These are phyloP conservation scores for Colletotrichum cuscutae DNA, from an alignment of 2,329 filamentous ascomycete genomes.

Conservation along the genomic window DNA sequence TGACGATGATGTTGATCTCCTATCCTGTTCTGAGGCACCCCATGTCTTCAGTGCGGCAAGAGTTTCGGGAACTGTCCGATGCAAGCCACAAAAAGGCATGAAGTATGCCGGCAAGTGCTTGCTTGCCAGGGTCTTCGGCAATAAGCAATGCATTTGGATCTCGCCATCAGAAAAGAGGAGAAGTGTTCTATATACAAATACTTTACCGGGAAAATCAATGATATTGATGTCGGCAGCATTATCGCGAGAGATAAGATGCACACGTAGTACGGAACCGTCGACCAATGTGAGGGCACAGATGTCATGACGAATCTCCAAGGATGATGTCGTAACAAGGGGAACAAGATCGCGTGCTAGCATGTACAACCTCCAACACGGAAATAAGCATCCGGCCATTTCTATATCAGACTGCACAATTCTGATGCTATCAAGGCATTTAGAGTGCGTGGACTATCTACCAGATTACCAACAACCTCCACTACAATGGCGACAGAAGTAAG, in stretches of 20 bases:
- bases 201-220: fast-evolving
- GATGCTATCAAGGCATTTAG: too few species aligned
- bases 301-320: not conserved
- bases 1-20: not conserved
- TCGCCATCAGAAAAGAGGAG: not conserved
- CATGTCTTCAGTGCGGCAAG: not conserved
- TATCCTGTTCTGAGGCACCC: not conserved
- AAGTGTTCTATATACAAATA: fast-evolving
- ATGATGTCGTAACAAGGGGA: not conserved
- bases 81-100: not conserved
- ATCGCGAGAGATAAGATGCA: not conserved
- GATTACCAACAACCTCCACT: not conserved
- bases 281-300: not conserved
- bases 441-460: fast-evolving
- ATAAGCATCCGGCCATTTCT: not conserved
- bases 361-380: not conserved
- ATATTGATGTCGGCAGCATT: not conserved
- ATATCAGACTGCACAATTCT: not conserved
- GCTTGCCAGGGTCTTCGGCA: not conserved
- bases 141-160: not conserved
- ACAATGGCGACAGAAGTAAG: not conserved
- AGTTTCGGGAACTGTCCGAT: not conserved
- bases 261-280: fast-evolving
- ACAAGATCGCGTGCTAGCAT: not conserved
- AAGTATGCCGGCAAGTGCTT: not conserved